These are phyloP conservation scores for Incumbomyces lentus DNA, from an alignment of 2,329 filamentous ascomycete genomes.

Conservation along the genomic window DNA sequence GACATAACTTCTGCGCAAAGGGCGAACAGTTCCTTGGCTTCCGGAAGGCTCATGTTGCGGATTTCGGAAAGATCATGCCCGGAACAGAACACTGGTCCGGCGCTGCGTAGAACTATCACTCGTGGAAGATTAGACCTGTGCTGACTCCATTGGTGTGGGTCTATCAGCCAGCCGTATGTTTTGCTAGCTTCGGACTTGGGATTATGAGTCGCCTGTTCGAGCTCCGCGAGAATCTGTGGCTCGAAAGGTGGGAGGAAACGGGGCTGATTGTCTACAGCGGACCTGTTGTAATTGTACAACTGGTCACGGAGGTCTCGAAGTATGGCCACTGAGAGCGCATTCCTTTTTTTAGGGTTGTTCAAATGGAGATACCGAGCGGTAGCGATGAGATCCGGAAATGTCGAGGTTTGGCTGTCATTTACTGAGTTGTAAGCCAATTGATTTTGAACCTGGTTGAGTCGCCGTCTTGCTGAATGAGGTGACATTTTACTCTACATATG, in stretches of 20 bases:
- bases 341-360: conserved; percentile 13
- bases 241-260: conserved; percentile 17
- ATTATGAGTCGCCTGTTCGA: conserved; percentile 12
- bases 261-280: conserved; percentile 12
- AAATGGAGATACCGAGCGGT: conserved; percentile 15
- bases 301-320: conserved; percentile 15
- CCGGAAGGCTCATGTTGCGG: conserved; percentile 11
- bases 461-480: too few relatives aligned
- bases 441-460: too few relatives aligned
- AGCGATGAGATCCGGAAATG: conserved; percentile 11
- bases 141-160: conserved; percentile 12
- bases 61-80: conserved; percentile 18
- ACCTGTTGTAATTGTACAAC: conserved; percentile 16
- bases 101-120: conserved; percentile 17
- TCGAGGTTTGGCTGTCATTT: too few relatives aligned
- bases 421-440: too few relatives aligned
- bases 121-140: conserved; percentile 15
- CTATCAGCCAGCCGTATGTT: conserved; percentile 15
- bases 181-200: conserved; percentile 7
- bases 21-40: conserved; percentile 18
- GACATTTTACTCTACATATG: too few relatives aligned
- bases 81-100: conserved; percentile 16
- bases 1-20: conserved; percentile 20
- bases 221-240: conserved; percentile 13
- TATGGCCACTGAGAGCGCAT: conserved; percentile 17